Evolutionary conservation across 192 early-diverging fungal species (phyloP), one percentile per base, ranked within the genome.

Genomic region (Backusella morwellensis): DNA sequence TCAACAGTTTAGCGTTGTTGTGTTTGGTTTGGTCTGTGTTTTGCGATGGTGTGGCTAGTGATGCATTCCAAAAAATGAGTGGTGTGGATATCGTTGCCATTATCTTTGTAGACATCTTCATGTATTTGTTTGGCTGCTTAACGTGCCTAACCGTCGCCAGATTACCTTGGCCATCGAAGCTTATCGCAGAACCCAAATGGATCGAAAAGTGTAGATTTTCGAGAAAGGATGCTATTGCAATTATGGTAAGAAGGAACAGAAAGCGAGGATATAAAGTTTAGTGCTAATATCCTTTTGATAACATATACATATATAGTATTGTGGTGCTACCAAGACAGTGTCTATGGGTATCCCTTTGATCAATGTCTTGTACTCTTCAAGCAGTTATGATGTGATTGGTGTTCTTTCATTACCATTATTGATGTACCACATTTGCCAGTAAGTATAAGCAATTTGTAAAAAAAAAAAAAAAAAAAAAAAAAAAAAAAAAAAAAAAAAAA

Each of bases 271-370:
- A 35, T 1, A 74, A 11, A 59, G 14, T 40, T 40, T n/a, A 44
- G 74, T 40, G 29, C 5, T 50, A 19, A 50, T 7, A 50, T 44
- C 23, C 19, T 32, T 26, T 72, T 32, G 17, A 66, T 75, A 14
- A 59, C 38, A 19, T n/a, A 14, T 67, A 35, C 26, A 36, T 40
- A 19, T n/a, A 34, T 47, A 87, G 76, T 91, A 89, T 79, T 91
- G 90, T 80, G 90, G 87, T 26, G 88, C 89, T 21, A 92, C 91
- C 4, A 92, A 92, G 68, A 90, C 91, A 0, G 89, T 91, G 15
- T 89, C 91, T 0, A 85, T 92, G 79, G 91, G 91, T 9, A 90
- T 92, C 38, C 90, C 90, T 0, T 82, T 92, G 77, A 92, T 92
- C 82, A 90, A 91, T 72, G 85, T 91, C 26, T 83, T 92, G 66